These are phyloP conservation scores for Balakata baccata DNA, from an alignment of 345 rosid species.

Conservation along the genomic window DNA sequence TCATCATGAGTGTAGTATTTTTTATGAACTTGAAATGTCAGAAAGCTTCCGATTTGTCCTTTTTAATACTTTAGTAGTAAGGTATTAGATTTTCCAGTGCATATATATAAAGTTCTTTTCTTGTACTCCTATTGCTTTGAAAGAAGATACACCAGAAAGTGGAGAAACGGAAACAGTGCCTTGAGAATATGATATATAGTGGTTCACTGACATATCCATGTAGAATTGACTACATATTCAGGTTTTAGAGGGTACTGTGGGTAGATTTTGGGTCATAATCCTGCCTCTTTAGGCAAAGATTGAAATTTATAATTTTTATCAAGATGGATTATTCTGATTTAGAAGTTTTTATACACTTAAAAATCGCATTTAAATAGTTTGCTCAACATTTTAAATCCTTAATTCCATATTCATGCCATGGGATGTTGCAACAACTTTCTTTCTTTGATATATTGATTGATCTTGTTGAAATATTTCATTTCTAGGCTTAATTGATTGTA, in stretches of 20 bases:
- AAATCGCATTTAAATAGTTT: background rate
- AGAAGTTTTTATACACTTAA: background rate
- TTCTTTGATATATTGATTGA: background rate
- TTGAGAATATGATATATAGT: too few relatives aligned
- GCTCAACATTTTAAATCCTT: background rate
- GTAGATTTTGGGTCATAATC: background rate
- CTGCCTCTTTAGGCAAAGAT: background rate
- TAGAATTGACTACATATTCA: background rate
- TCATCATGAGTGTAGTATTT: background rate
- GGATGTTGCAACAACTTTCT: background rate
- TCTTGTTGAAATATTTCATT: background rate
- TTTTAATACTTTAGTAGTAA: background rate
- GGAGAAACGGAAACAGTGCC: background rate
- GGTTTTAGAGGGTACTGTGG: background rate
- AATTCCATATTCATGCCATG: background rate
- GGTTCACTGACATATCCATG: background rate
- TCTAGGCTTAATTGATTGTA: background rate
- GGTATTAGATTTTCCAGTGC: background rate
- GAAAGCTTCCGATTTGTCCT: background rate
- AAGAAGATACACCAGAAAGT: background rate
- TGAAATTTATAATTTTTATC: background rate
- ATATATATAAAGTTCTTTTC: background rate
- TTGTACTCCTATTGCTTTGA: background rate
- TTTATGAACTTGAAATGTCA: background rate
- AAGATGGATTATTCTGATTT: background rate